phyloP scores from a whole-genome alignment of 768 basidiomycete species.

The Leucocoprinus birnbaumii region DNA sequence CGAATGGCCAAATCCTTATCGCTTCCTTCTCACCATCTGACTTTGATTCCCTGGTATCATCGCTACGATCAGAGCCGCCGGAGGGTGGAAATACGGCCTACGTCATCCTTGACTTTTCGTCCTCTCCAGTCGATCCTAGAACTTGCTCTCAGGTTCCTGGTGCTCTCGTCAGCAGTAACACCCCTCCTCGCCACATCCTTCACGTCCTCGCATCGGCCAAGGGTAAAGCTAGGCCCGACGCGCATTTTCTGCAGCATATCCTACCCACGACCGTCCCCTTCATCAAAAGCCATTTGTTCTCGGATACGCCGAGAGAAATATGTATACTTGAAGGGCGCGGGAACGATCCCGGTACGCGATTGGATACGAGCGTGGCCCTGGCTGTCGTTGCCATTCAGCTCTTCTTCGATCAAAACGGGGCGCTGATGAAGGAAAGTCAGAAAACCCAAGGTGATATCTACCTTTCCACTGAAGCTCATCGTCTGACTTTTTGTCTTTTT shows the following conservation, averaged over 20 bases:
- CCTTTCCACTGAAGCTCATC: too few relatives aligned
- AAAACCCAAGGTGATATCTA: too few relatives aligned
- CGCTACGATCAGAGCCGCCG: slow-evolving; percentile 10
- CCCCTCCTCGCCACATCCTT: background rate
- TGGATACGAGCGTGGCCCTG: slow-evolving; percentile 31
- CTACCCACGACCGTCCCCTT: slow-evolving; percentile 27
- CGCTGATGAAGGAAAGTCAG: too few relatives aligned
- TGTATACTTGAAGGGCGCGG: slow-evolving; percentile 32
- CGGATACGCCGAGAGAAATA: slow-evolving; percentile 41
- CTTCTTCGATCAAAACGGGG: too few relatives aligned
- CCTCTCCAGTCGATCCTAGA: background rate
- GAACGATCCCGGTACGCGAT: slow-evolving; percentile 33
- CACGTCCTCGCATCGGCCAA: background rate
- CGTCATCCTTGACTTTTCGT: slow-evolving; percentile 22
- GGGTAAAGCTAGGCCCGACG: slow-evolving; percentile 9
- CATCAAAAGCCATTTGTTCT: slow-evolving; percentile 34
- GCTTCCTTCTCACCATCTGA: slow-evolving; percentile 26
- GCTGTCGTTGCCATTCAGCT: too few relatives aligned
- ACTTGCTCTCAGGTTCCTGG: background rate
- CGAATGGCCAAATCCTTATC: slow-evolving; percentile 41
- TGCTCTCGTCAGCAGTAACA: background rate
- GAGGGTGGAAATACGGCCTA: slow-evolving; percentile 17
- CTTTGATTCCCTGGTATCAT: background rate
- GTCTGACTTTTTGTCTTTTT: too few relatives aligned
- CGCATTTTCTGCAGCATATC: slow-evolving; percentile 11